Percentiles rank a stretch among this genome's conserved stretches.
Conservation (phyloP, 2,329 filamentous ascomycete genomes). For the Aspergillus arachidicola region DNA sequence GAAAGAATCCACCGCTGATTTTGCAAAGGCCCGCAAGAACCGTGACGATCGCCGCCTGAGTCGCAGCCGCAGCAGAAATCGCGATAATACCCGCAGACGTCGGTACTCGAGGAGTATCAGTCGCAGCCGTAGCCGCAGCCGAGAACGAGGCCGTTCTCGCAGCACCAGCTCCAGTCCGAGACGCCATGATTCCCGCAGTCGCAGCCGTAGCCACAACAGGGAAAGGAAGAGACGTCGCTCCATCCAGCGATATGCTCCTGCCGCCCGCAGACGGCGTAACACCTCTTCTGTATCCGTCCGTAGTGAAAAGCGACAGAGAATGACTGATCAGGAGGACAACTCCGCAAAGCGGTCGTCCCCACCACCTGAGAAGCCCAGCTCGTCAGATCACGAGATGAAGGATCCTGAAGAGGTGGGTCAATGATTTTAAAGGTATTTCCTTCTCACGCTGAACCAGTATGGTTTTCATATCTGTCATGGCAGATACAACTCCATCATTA, state of each 20-base stretch:
- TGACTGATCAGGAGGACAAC: slow-evolving; percentile 41
- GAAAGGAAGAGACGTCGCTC: slow-evolving; percentile 49
- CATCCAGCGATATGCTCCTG: slow-evolving; percentile 48
- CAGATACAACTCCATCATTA: not conserved
- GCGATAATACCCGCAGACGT: slow-evolving; percentile 34
- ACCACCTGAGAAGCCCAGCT: slow-evolving; percentile 20
- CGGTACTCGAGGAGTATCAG: slow-evolving; percentile 28
- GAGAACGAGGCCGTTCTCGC: slow-evolving; percentile 28
- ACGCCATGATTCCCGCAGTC: slow-evolving; percentile 32
- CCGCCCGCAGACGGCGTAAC: slow-evolving; percentile 44
- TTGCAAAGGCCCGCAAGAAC: slow-evolving; percentile 48
- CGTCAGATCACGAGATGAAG: slow-evolving; percentile 25
- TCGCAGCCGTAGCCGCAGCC: slow-evolving; percentile 36
- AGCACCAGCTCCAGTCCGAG: slow-evolving; percentile 47
- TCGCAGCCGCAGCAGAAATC: slow-evolving; percentile 42
- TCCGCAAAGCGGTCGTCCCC: slow-evolving; percentile 25
- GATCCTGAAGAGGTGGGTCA: slow-evolving; percentile 37
- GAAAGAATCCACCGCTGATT: slow-evolving; percentile 52
- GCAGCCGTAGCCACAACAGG: slow-evolving; percentile 31
- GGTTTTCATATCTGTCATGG: slow-evolving; percentile 16
- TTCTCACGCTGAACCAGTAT: not conserved
- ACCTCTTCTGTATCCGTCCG: slow-evolving; percentile 46
- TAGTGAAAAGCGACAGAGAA: slow-evolving; percentile 45
- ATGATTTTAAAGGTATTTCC: slow-evolving; percentile 21
- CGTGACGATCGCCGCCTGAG: slow-evolving; percentile 47